Base-by-base conservation (phyloP, 768 basidiomycete genomes). In the Psilocybe sp. region DNA sequence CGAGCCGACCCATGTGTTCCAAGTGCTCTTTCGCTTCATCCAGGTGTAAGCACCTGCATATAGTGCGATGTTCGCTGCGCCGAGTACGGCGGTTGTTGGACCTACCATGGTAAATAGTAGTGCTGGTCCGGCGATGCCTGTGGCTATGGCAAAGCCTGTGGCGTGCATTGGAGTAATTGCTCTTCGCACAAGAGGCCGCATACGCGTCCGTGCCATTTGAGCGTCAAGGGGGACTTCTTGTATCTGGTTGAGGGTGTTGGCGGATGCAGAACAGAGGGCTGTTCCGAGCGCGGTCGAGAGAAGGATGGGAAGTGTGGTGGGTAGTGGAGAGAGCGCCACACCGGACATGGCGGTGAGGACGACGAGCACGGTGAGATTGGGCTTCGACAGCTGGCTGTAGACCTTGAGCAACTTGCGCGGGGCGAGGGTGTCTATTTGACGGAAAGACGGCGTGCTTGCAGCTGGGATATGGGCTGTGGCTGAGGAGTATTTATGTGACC, bases 201-300 rank as follows among this genome's bases (percentile, higher is more conserved):
- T 84, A 28, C 95, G 81, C 0, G 97, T 98, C 40, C 97, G 82
- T 0, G 84, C 78, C 87, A 98, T 98, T 64, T 99, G 97, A 0
- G 97, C 95, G 61, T 99, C 97, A 56, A 93, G 91, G 0, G 97
- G 97, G 6, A 91, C 76, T 69, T 99, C 97, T 61, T 94, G 87
- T 3, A 98, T 72, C 66, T 99, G 93, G 69, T 99, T 99, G 60
- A 97, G 76, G 2, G 96, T 79, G 64, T 98, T 98, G 23, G 97
- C 97, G 0, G 94, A 90, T 2, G 93, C 92, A 5, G 89, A 87
- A 64, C 94, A 97, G 38, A 99, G 77, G 0, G 87, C 82, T 0
- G 95, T 98, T 36, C 97, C 97, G 20, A 89, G 62, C 0, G 95
- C 92, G 0, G 95, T 90, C 13, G 89, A 83, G 4, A 98, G 75